Evolutionary conservation across 305 asterid genomes (phyloP), one percentile per base, ranked within the genome.

Genomic region (Plantago lanceolata): DNA sequence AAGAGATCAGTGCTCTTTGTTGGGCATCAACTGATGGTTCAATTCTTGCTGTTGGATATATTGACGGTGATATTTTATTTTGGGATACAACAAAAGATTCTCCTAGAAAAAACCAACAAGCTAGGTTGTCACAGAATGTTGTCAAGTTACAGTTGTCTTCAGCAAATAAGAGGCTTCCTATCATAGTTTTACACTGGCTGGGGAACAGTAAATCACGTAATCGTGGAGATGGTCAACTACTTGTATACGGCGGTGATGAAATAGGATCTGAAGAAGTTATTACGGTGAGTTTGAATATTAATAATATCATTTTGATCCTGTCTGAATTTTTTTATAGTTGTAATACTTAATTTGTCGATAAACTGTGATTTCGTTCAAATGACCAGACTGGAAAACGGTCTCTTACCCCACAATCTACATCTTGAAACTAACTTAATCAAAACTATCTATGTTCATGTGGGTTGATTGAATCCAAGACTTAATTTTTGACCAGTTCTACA

Each of bases 161-260:
- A 67, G 72, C 87, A 62, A 89, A 79, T 73, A 89, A 82, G 89
- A 84, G 94, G 78, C 85, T 89, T 69, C 98, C 98, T 71, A 77
- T 92, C 65, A 83, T 92, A 76, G 94, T 86, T 72, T 72, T 91
- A 71, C 90, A 85, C 29, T 88, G 96, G 94, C 68, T 80, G 80
- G 81, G 82, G 72, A 77, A 63, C 55, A 62, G 72, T 70, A 86
- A 83, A 74, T 78, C 89, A 73, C 74, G 68, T 40, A 78, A 78
- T 72, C 85, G 72, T 50, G 78, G 56, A 11, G 84, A 82, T 51
- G 92, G 96, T 35, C 89, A 80, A 69, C 90, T 91, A 70, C 79
- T 91, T 75, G 71, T 91, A 47, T 91, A 91, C 71, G 97, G 97
- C 61, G 97, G 96, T 70, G 95, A 88, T 69, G 97, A 83, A 78